These are phyloP conservation scores for Collybia sordida DNA, from an alignment of 768 basidiomycete species.

Conservation along the genomic window DNA sequence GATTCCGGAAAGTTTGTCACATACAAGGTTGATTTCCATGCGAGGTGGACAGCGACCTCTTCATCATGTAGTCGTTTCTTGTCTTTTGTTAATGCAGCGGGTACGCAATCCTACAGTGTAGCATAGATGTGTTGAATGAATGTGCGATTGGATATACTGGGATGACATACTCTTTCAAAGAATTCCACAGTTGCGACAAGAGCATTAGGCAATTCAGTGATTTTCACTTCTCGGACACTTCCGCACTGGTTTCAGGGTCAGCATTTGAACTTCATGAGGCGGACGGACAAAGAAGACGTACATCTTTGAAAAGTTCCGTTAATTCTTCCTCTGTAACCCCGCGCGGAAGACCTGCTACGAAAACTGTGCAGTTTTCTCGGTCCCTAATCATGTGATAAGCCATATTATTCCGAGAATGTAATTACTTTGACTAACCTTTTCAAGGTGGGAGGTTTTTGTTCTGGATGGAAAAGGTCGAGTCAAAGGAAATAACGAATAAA, in stretches of 20 bases:
- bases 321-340: conserved; percentile 66
- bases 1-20: conserved; percentile 94
- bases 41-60: conserved; percentile 84
- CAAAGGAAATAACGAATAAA: background rate
- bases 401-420: background rate
- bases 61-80: conserved; percentile 79
- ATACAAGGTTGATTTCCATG: conserved; percentile 93
- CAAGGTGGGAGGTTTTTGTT: conserved; percentile 44
- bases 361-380: conserved; percentile 92
- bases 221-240: conserved; percentile 77
- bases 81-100: conserved; percentile 89
- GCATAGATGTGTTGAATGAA: conserved; percentile 1
- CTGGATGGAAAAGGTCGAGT: conserved; percentile 23
- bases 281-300: conserved; percentile 29
- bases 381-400: conserved; percentile 52
- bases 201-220: conserved; percentile 57
- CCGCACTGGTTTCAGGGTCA: conserved; percentile 65
- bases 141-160: background rate
- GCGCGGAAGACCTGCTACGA: conserved; percentile 70
- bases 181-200: conserved; percentile 92
- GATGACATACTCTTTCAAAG: conserved; percentile 49
- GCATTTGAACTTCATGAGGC: background rate
- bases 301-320: conserved; percentile 80
- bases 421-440: conserved; percentile 50
- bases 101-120: conserved; percentile 65